These are phyloP conservation scores for Dryas alaskensis DNA, from an alignment of 306 rosid genomes.

Conservation along the genomic window DNA sequence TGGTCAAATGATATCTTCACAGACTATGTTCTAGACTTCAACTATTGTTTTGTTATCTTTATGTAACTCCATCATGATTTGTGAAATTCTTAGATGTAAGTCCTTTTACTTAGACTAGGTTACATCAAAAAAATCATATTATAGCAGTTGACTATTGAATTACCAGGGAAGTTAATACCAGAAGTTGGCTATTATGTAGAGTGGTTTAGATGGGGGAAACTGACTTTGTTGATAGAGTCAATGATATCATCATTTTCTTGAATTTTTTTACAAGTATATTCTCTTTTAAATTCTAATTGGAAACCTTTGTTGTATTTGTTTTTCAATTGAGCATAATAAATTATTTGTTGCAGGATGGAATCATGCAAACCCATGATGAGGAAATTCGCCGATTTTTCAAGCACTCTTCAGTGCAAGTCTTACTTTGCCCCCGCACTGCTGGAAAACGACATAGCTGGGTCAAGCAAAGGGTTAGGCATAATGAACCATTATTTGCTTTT, in stretches of 20 bases:
- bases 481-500: conserved; percentile 9
- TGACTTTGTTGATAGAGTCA: neutral
- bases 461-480: conserved; percentile 67
- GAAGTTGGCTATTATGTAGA: neutral
- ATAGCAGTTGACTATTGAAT: neutral
- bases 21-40: too few relatives aligned
- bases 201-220: conserved; percentile 1
- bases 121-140: neutral
- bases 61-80: neutral
- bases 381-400: conserved; percentile 93
- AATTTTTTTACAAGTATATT: conserved; percentile 1
- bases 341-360: conserved; percentile 67
- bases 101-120: conserved; percentile 6
- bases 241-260: conserved; percentile 11
- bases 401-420: conserved; percentile 86
- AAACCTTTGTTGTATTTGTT: conserved; percentile 3
- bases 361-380: conserved; percentile 97
- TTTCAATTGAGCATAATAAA: conserved; percentile 12
- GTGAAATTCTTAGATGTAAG: conserved; percentile 9
- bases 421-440: conserved; percentile 83
- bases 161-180: neutral
- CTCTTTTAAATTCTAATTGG: conserved; percentile 13
- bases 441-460: conserved; percentile 93
- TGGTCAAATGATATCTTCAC: too few relatives aligned
- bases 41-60: too few relatives aligned